A percentile compares a stretch with the other conserved stretches of the same genome.
Conservation (phyloP, 169 alveolate genomes). For the Eimeria tenella region DNA sequence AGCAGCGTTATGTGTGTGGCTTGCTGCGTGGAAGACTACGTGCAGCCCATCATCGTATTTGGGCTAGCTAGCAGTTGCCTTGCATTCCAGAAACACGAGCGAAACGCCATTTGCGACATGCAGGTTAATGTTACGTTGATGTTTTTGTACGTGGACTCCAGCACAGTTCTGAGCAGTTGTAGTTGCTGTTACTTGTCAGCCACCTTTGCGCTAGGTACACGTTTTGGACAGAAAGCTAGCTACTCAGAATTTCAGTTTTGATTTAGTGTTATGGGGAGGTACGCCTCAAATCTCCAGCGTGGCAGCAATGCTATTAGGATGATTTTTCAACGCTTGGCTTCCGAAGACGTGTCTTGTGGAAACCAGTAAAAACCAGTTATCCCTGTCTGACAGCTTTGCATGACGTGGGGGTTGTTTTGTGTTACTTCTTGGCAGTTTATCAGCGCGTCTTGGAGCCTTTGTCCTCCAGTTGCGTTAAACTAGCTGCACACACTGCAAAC, state of each 20-base stretch:
- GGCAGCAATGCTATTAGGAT: neutral
- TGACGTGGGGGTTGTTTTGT: neutral
- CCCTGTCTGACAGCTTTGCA: constrained; percentile 62
- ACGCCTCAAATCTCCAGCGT: neutral
- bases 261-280: too few relatives aligned
- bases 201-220: too few relatives aligned
- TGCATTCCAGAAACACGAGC: too few relatives aligned
- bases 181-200: too few relatives aligned
- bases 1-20: neutral
- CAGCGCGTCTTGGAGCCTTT: constrained; percentile 52
- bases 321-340: constrained; percentile 68
- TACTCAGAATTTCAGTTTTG: too few relatives aligned
- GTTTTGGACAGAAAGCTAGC: too few relatives aligned
- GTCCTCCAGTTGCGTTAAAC: constrained; percentile 45
- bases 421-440: constrained; percentile 15
- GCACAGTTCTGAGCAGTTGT: too few relatives aligned
- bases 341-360: constrained; percentile 48
- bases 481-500: constrained; percentile 45
- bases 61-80: too few relatives aligned
- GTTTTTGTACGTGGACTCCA: too few relatives aligned
- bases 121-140: too few relatives aligned
- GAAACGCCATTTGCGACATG: too few relatives aligned
- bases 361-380: constrained; percentile 40
- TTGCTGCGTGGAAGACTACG: neutral
- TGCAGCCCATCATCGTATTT: neutral